These are phyloP conservation scores for Citrus glauca DNA, from an alignment of 345 rosid genomes.

Conservation along the genomic window DNA sequence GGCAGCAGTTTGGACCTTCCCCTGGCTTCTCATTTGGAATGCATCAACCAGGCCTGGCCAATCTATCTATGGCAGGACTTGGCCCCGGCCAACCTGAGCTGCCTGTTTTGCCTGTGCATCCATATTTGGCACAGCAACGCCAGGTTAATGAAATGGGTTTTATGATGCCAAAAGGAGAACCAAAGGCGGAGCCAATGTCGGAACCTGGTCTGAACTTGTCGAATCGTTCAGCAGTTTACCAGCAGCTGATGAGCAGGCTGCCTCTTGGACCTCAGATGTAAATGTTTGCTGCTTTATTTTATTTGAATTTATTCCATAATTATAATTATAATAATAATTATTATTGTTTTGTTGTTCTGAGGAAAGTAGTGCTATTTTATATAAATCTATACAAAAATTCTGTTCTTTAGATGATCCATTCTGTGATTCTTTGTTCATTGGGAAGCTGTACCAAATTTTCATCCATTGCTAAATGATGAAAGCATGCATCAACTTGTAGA, in stretches of 20 bases:
- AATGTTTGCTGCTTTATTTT: slow-evolving; percentile 9
- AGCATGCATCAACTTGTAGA: background rate
- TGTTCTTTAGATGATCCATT: background rate
- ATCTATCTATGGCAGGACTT: slow-evolving; percentile 64
- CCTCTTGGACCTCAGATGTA: slow-evolving; percentile 77
- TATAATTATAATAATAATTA: background rate
- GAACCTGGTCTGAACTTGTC: slow-evolving; percentile 59
- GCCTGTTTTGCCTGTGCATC: slow-evolving; percentile 53
- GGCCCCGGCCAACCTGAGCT: slow-evolving; percentile 60
- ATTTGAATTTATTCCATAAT: background rate
- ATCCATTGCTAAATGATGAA: background rate
- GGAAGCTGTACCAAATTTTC: background rate
- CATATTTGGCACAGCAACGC: slow-evolving; percentile 50
- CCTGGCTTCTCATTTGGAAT: slow-evolving; percentile 64
- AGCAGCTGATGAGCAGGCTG: slow-evolving; percentile 77
- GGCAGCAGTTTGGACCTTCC: slow-evolving; percentile 62
- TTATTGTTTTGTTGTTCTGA: slow-evolving; percentile 8
- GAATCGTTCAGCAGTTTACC: slow-evolving; percentile 52
- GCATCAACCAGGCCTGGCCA: slow-evolving; percentile 56
- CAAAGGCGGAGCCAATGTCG: slow-evolving; percentile 65
- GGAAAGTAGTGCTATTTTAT: slow-evolving; percentile 25
- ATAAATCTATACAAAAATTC: slow-evolving; percentile 19
- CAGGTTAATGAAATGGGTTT: slow-evolving; percentile 48
- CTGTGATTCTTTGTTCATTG: background rate
- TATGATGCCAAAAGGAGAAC: slow-evolving; percentile 77